Evolutionary conservation across 2,329 filamentous ascomycete genomes (phyloP).

Genomic region (Microdochium bolleyi): DNA sequence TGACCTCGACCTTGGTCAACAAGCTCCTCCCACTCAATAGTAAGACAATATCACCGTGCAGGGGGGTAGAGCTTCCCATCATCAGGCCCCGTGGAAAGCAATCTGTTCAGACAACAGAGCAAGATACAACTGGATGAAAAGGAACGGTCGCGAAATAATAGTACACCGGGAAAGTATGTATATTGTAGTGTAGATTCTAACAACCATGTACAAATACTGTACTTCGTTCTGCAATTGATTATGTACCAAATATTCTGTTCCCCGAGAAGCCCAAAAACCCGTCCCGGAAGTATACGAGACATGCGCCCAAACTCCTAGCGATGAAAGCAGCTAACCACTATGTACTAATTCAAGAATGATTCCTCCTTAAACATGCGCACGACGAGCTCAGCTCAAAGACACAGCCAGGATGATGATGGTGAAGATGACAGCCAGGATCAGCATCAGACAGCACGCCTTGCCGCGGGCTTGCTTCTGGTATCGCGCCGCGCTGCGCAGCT

Average conservation of each 20-base stretch:
- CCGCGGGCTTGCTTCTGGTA: constrained; percentile 95
- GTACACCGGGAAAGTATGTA: not conserved
- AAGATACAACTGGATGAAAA: not conserved
- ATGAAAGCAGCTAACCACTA: constrained; percentile 7
- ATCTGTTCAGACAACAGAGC: not conserved
- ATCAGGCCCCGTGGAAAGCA: constrained; percentile 9
- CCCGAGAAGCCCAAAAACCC: too few relatives aligned
- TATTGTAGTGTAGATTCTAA: not conserved
- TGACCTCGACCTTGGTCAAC: constrained; percentile 11
- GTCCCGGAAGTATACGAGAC: not conserved
- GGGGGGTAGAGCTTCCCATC: constrained; percentile 7
- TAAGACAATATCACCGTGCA: constrained; percentile 8
- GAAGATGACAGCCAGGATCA: constrained; percentile 83
- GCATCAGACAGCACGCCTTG: constrained; percentile 85
- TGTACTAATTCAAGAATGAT: not conserved
- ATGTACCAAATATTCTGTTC: too few relatives aligned
- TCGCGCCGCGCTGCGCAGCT: constrained; percentile 75
- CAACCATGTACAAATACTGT: not conserved
- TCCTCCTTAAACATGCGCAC: not conserved
- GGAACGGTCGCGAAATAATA: not conserved
- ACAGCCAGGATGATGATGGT: constrained; percentile 86
- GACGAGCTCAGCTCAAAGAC: constrained; percentile 56
- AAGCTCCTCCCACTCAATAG: constrained; percentile 14
- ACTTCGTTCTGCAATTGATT: not conserved
- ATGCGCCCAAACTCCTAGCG: constrained; percentile 11